Base-by-base conservation (phyloP, 1,284 basidiomycete genomes). In the Pterulicium gracile region DNA sequence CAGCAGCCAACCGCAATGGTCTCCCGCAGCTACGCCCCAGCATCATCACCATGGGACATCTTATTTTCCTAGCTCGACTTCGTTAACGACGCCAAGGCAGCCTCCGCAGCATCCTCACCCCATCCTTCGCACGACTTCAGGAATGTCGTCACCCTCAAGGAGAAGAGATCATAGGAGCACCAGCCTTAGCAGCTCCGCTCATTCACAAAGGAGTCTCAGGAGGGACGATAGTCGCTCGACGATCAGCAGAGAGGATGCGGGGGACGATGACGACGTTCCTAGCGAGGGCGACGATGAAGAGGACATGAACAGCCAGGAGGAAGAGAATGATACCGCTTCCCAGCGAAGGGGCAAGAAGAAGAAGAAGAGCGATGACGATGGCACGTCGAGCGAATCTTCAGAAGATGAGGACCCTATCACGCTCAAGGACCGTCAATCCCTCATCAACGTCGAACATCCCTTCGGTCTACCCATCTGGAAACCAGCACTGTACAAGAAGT, bases 391-490 rank as follows among this genome's bases (percentile, higher is more conserved):
- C 27, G 27, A 32, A 7, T 32, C 27, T 32, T 7, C 7, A 22
- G 66, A 69, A 35, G 81, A 81, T n/a, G 81, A 80, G 24, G 92
- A 97, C 55, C 90, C 88, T 32, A 92, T 98, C 56, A 98, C 95
- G 0, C 69, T 98, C 54, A 93, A 88, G 65, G 94, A 98, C 56
- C 81, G 96, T 22, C 96, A 99, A 63, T 97, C 96, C 41, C 86
- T 95, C 55, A 96, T 98, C 64, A 98, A 98, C 66, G 93, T 97
- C 60, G 92, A 97, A 61, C 96, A 99, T 64, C 96, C 96, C 4
- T 98, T 99, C 64, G 96, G 96, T 72, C 75, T 99, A 53, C 96
- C 92, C 41, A 98, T 99, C 60, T 98, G 96, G 96, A 99, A 99
- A 65, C 96, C 96, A 12, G 96, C 96, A 0, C 66, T 99, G 46